Evolutionary conservation across 2,329 filamentous ascomycete genomes (phyloP), one percentile per base, ranked within the genome.

Genomic region (Colletotrichum musae): DNA sequence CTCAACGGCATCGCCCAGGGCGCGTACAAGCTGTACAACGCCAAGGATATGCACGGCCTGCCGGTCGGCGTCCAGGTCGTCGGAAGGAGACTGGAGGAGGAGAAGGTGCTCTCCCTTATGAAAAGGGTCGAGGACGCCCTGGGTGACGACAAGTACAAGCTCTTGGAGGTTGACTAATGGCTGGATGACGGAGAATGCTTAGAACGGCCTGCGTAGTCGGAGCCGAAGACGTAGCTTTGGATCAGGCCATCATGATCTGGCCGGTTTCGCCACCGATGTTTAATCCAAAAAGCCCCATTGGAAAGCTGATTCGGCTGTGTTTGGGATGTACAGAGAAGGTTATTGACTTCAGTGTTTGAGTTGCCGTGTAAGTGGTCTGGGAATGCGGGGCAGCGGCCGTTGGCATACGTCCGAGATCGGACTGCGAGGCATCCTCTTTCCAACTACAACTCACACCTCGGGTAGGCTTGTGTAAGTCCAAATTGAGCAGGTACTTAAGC

Each of bases 61-160:
- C 95, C 95, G 0, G 94, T 97, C 0, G 95, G 89, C 0, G 91
- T 98, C 7, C 94, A 97, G 80, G 86, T 97, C 26, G 91, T 97
- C 0, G 94, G 94, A 0, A 85, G 92, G 50, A 86, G 94, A 43
- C 81, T 97, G 74, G 91, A 96, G 77, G 94, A 97, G 79, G 94
- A 97, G 82, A 96, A 95, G 83, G 93, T 97, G 0, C 81, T 97
- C 58, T 89, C 91, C 0, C 86, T 92, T 15, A 97, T 97, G 94
- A 87, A 91, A 80, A 86, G 88, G 63, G 86, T 97, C 3, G 94
- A 97, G 80, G 87, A 91, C 70, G 92, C 92, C 0, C 80, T 97
- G 24, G 92, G 85, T 0, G 82, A 86, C 9, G 81, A 87, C 24
- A 87, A 82, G 74, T 90, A 89, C 71, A 72, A 83, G 70, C 77